These are phyloP conservation scores for Colletotrichum lini DNA, from an alignment of 2,329 filamentous ascomycete species.

Conservation along the genomic window DNA sequence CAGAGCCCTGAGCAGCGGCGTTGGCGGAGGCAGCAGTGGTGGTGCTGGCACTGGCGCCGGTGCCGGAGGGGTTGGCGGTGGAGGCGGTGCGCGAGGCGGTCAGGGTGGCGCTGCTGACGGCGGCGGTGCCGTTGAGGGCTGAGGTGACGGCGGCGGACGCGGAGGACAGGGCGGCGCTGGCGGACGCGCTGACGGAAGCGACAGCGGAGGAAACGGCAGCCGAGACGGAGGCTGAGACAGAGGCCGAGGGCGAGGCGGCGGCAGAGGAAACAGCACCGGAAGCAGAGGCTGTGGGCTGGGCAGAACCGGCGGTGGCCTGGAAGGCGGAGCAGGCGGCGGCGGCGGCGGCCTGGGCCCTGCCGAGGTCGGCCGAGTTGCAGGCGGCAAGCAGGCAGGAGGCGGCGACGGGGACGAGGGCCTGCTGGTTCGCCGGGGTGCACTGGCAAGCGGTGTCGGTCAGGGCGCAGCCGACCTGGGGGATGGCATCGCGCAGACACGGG, in stretches of 20 bases:
- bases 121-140: not conserved
- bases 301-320: conserved; percentile 39
- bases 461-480: conserved; percentile 55
- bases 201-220: not conserved
- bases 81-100: conserved; percentile 12
- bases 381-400: conserved; percentile 51
- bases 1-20: conserved; percentile 25
- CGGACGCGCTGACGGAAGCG: conserved; percentile 48
- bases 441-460: conserved; percentile 56
- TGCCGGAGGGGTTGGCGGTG: conserved; percentile 5
- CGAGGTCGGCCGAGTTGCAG: conserved; percentile 52
- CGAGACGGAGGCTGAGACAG: conserved; percentile 1
- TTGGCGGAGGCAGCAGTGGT: conserved; percentile 19
- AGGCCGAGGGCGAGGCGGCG: not conserved
- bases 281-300: conserved; percentile 3
- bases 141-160: conserved; percentile 42
- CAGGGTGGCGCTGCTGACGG: conserved; percentile 9
- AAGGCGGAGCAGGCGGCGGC: conserved; percentile 45
- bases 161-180: conserved; percentile 48
- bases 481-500: conserved; percentile 53
- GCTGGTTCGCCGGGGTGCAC: conserved; percentile 54
- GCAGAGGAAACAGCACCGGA: not conserved
- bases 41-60: conserved; percentile 27
- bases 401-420: conserved; percentile 49
- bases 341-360: conserved; percentile 52